Percentiles rank a stretch among this genome's conserved stretches.
Conservation (phyloP, 1,139 yeast species). For the Yamadazyma jaroonii region DNA sequence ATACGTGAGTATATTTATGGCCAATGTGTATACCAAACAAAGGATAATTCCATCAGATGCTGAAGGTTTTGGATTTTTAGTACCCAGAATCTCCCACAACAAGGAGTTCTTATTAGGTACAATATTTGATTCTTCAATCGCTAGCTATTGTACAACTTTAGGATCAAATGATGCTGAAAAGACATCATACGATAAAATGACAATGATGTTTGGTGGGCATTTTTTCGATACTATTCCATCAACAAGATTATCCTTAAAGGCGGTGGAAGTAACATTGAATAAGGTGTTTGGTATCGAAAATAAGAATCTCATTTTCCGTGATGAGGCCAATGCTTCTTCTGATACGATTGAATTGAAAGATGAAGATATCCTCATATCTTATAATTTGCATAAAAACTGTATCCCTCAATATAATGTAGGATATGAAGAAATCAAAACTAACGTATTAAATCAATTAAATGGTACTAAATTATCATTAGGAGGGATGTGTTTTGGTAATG, state of each 20-base stretch:
- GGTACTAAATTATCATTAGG: constrained; percentile 54
- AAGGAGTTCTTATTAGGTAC: constrained; percentile 74
- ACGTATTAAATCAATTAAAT: constrained; percentile 30
- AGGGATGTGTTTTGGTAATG: constrained; percentile 80
- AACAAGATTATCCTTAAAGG: constrained; percentile 36
- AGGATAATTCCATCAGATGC: constrained; percentile 42
- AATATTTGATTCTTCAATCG: constrained; percentile 81
- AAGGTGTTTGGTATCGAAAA: constrained; percentile 50
- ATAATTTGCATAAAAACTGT: constrained; percentile 46
- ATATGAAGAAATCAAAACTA: constrained; percentile 46
- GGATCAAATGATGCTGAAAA: constrained; percentile 6
- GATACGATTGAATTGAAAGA: constrained; percentile 19
- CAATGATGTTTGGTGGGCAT: constrained; percentile 89
- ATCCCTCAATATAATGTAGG: constrained; percentile 85
- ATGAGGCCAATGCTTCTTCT: constrained; percentile 24
- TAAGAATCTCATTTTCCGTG: constrained; percentile 26
- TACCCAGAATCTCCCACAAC: constrained; percentile 59
- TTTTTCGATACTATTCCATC: constrained; percentile 42
- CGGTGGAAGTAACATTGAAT: constrained; percentile 46
- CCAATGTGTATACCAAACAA: constrained; percentile 48
- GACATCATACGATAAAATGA: constrained; percentile 55
- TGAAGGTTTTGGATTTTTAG: constrained; percentile 84
- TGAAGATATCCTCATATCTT: constrained; percentile 35
- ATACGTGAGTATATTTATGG: constrained; percentile 56
- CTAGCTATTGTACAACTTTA: constrained; percentile 1